Percentiles rank a stretch among this genome's conserved stretches.
These are phyloP conservation scores for Lentithecium fluviatile DNA, from an alignment of 495 filamentous ascomycete genomes.

Conservation along the genomic window DNA sequence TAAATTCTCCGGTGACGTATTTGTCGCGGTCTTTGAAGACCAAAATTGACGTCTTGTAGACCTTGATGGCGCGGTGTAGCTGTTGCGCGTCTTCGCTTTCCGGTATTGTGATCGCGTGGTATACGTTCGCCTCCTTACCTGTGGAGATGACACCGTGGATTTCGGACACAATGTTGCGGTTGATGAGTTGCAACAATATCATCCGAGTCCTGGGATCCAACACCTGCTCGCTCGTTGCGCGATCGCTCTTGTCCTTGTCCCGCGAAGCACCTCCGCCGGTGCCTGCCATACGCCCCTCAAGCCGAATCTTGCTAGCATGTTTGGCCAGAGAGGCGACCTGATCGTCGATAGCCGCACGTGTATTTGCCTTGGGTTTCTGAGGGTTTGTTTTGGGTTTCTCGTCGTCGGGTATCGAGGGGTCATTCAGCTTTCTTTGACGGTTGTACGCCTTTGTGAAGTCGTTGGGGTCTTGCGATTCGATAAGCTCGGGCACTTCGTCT, in stretches of 20 bases:
- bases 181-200: constrained; percentile 94
- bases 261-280: constrained; percentile 45
- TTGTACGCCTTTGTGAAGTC: constrained; percentile 92
- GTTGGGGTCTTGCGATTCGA: constrained; percentile 54
- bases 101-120: constrained; percentile 65
- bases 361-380: constrained; percentile 82
- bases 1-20: constrained; percentile 89
- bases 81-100: constrained; percentile 47
- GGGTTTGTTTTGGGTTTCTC: constrained; percentile 70
- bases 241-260: constrained; percentile 78
- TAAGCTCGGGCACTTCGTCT: constrained; percentile 50
- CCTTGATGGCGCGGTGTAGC: constrained; percentile 82
- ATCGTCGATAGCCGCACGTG: constrained; percentile 75
- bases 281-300: constrained; percentile 65
- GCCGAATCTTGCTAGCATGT: constrained; percentile 84
- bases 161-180: constrained; percentile 74
- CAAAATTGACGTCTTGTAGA: constrained; percentile 95
- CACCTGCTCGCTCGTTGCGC: constrained; percentile 90
- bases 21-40: constrained; percentile 96
- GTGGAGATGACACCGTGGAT: constrained; percentile 91
- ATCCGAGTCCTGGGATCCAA: constrained; percentile 90
- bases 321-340: constrained; percentile 78
- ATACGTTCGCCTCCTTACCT: constrained; percentile 97
- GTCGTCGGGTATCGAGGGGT: constrained; percentile 55
- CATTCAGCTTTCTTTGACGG: constrained; percentile 67